A percentile compares a stretch with the other conserved stretches of the same genome.
These are phyloP conservation scores for Chytriomyces hyalinus DNA, from an alignment of 192 early-diverging fungal species.

Conservation along the genomic window DNA sequence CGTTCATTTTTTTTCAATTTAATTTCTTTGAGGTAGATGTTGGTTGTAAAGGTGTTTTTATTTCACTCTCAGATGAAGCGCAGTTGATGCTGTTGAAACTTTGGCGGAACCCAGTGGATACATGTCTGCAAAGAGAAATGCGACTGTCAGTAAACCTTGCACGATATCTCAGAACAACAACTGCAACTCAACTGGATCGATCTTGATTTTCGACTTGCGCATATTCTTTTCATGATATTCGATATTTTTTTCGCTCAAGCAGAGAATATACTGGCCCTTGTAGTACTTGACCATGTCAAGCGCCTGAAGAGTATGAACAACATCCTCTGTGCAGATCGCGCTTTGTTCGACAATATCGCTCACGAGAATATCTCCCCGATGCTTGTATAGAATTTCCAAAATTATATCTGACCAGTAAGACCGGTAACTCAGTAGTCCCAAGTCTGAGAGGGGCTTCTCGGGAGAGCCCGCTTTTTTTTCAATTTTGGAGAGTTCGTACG, in stretches of 20 bases:
- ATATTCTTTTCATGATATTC: constrained; percentile 77
- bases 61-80: constrained; percentile 37
- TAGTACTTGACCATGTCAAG: constrained; percentile 91
- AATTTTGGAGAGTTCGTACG: constrained; percentile 94
- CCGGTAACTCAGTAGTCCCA: constrained; percentile 92
- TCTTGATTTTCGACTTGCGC: constrained; percentile 78
- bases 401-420: constrained; percentile 94
- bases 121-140: constrained; percentile 19
- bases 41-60: neutral
- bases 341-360: constrained; percentile 87
- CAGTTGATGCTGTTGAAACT: constrained; percentile 56
- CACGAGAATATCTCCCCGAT: constrained; percentile 81
- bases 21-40: neutral
- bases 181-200: constrained; percentile 68
- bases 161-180: constrained; percentile 54
- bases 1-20: constrained; percentile 1
- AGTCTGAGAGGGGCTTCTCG: constrained; percentile 97
- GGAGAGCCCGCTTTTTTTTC: constrained; percentile 95
- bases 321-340: constrained; percentile 86
- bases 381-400: constrained; percentile 74
- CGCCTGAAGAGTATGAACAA: constrained; percentile 87
- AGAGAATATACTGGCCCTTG: constrained; percentile 87
- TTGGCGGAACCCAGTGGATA: constrained; percentile 58
- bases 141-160: neutral
- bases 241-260: constrained; percentile 83